Evolutionary conservation across 805 yeast genomes (phyloP).

Genomic region (Candida boleticola): DNA sequence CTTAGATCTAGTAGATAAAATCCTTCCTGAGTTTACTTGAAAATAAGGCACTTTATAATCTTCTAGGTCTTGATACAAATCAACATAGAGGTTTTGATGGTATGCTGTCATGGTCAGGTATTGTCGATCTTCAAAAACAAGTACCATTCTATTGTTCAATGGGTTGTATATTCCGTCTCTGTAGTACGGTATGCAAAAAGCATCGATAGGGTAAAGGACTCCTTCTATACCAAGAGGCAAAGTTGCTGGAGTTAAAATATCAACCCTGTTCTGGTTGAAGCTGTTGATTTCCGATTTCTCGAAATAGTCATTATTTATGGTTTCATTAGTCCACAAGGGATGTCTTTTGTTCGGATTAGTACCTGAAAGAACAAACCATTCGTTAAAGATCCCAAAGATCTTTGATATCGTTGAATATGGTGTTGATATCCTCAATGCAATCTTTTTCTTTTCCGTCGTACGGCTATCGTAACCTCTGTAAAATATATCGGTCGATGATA

Average conservation of each 20-base stretch:
- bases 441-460: conserved; percentile 10
- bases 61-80: neutral
- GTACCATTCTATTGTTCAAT: conserved; percentile 16
- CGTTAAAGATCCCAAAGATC: conserved; percentile 29
- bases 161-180: neutral
- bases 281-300: conserved; percentile 1
- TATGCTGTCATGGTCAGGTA: conserved; percentile 14
- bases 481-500: conserved; percentile 11
- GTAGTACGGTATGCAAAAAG: conserved; percentile 8
- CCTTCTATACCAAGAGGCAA: conserved; percentile 27
- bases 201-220: conserved; percentile 25
- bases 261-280: conserved; percentile 5
- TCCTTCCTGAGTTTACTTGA: neutral
- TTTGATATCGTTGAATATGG: conserved; percentile 18
- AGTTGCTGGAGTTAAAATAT: conserved; percentile 17
- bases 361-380: conserved; percentile 33
- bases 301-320: conserved; percentile 11
- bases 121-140: conserved; percentile 19
- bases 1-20: neutral
- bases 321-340: conserved; percentile 16
- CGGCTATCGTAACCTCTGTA: conserved; percentile 17
- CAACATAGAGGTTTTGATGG: neutral
- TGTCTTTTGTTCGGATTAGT: conserved; percentile 15
- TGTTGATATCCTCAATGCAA: conserved; percentile 24
- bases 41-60: neutral